A percentile compares a stretch with the other conserved stretches of the same genome.
These are phyloP conservation scores for Esteya vermicola DNA, from an alignment of 2,329 filamentous ascomycete species.

Conservation along the genomic window DNA sequence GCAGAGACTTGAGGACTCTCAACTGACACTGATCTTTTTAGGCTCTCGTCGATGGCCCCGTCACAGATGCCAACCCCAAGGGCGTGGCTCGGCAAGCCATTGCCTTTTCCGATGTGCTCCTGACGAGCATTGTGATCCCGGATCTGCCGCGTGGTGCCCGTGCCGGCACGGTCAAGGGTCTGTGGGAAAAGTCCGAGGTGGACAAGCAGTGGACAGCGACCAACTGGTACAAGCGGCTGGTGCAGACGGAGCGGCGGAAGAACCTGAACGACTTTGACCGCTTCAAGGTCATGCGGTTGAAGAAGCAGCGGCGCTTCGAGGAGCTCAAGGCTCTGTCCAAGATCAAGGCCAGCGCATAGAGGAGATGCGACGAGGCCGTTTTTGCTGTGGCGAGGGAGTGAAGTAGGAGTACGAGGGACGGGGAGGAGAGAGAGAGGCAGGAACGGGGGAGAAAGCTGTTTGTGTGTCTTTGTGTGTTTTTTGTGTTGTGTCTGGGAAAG, in stretches of 20 bases:
- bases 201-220: conserved; percentile 87
- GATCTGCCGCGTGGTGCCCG: conserved; percentile 77
- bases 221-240: conserved; percentile 89
- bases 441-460: background rate
- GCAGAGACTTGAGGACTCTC: too few relatives aligned
- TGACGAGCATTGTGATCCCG: conserved; percentile 79
- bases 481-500: too few relatives aligned
- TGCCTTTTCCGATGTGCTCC: conserved; percentile 67
- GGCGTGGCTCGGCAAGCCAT: conserved; percentile 73
- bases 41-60: conserved; percentile 93
- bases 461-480: background rate
- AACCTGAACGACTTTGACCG: conserved; percentile 95
- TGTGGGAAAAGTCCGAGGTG: conserved; percentile 84
- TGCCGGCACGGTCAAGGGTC: conserved; percentile 67
- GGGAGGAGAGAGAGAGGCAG: background rate
- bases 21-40: conserved; percentile 29
- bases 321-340: conserved; percentile 93
- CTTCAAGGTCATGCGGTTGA: conserved; percentile 99
- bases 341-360: conserved; percentile 69
- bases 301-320: conserved; percentile 99
- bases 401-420: background rate
- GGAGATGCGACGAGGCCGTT: too few relatives aligned
- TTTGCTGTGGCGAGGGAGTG: background rate
- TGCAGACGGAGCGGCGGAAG: conserved; percentile 73
- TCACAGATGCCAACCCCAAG: conserved; percentile 61